These are phyloP conservation scores for Trichomonascaceae sp. DNA, from an alignment of 1,139 yeast genomes.

Conservation along the genomic window DNA sequence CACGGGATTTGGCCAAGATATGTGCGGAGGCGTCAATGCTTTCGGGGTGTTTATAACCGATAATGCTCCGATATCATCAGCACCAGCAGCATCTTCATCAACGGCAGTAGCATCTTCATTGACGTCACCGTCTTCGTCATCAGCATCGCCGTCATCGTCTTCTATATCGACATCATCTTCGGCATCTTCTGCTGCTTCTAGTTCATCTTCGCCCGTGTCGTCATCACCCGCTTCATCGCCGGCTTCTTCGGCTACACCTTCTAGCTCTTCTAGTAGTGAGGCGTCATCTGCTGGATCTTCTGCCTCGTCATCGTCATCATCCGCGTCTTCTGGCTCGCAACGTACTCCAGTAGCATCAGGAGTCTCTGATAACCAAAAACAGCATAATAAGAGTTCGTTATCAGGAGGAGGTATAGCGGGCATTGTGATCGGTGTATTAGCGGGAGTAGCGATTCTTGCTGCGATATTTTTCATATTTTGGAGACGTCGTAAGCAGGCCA, in stretches of 20 bases:
- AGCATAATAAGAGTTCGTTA: slow-evolving; percentile 27
- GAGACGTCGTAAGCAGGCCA: slow-evolving; percentile 38
- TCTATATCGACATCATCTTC: slow-evolving; percentile 18
- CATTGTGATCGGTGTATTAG: slow-evolving; percentile 28
- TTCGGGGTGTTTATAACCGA: slow-evolving; percentile 35
- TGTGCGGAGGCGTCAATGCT: slow-evolving; percentile 52
- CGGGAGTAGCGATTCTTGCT: slow-evolving; percentile 39
- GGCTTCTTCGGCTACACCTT: slow-evolving; percentile 11
- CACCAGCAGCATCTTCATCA: slow-evolving; percentile 18
- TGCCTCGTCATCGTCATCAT: slow-evolving; percentile 11
- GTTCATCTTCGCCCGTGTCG: slow-evolving; percentile 12
- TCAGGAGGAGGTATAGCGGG: slow-evolving; percentile 32
- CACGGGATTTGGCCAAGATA: slow-evolving; percentile 44
- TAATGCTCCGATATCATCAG: slow-evolving; percentile 19
- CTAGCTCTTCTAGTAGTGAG: slow-evolving; percentile 12
- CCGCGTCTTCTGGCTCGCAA: background rate
- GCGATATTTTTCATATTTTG: slow-evolving; percentile 40
- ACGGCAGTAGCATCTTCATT: slow-evolving; percentile 19
- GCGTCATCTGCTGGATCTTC: slow-evolving; percentile 18
- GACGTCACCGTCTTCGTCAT: slow-evolving; percentile 22
- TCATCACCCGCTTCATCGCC: slow-evolving; percentile 9
- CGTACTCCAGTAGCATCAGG: background rate
- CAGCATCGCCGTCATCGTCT: slow-evolving; percentile 23
- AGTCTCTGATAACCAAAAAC: background rate
- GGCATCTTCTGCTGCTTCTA: slow-evolving; percentile 9